Evolutionary conservation across 2,329 filamentous ascomycete species (phyloP).

Genomic region (Oidium heveae): DNA sequence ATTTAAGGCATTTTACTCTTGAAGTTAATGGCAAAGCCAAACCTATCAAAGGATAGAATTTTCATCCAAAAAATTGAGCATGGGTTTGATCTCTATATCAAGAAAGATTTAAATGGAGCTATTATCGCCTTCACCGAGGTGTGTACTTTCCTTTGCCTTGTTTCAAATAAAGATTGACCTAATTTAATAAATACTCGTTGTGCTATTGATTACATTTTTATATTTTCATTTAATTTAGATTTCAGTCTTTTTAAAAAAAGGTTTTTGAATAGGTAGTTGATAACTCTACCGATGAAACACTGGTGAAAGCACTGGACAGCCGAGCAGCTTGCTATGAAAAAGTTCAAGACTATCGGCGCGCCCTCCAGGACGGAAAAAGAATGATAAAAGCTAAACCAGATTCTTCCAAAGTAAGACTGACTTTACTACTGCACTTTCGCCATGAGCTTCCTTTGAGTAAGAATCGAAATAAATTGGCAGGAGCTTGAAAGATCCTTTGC

Average conservation of each 20-base stretch:
- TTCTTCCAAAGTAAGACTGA: conserved; percentile 9
- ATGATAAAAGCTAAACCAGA: conserved; percentile 14
- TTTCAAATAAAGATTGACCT: too few relatives aligned
- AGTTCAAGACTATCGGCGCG: conserved; percentile 8
- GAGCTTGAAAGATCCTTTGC: not conserved
- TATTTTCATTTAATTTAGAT: not conserved
- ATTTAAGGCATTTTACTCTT: too few relatives aligned
- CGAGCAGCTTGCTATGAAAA: conserved; percentile 15
- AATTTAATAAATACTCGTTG: too few relatives aligned
- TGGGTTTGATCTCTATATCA: conserved; percentile 5
- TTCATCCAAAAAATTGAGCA: too few relatives aligned
- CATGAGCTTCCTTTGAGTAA: not conserved
- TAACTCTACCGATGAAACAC: conserved; percentile 8
- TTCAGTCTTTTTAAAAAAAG: not conserved
- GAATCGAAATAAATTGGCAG: not conserved
- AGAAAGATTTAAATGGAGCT: conserved; percentile 10
- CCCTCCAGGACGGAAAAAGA: conserved; percentile 12
- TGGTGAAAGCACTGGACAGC: conserved; percentile 13
- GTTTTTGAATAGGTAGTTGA: conserved; percentile 6
- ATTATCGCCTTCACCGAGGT: conserved; percentile 10
- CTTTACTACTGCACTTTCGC: too few relatives aligned
- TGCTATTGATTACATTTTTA: not conserved
- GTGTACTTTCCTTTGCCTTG: too few relatives aligned
- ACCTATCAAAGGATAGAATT: too few relatives aligned
- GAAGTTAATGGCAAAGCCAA: too few relatives aligned